Percentiles rank a stretch among this genome's conserved stretches.
Evolutionary conservation across 306 rosid genomes (phyloP).

Genomic region (Prinsepia uniflora): DNA sequence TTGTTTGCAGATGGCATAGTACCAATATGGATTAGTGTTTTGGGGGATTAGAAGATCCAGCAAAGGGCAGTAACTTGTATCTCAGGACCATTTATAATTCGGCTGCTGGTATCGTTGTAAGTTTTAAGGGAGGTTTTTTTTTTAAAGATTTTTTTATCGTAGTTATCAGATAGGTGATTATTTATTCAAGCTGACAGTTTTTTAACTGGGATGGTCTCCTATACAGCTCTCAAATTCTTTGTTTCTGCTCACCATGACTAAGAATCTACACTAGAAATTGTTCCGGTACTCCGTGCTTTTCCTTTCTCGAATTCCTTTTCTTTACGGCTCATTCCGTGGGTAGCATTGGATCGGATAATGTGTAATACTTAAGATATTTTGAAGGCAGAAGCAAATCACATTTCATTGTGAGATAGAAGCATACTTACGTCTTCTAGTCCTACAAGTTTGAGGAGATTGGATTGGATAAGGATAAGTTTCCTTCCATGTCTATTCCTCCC

Average conservation of each 20-base stretch:
- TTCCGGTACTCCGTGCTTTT: neutral
- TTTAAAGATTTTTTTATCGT: neutral
- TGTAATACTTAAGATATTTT: too few relatives aligned
- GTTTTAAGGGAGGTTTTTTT: neutral
- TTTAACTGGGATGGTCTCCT: neutral
- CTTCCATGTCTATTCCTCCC: too few relatives aligned
- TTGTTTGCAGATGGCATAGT: constrained; percentile 13
- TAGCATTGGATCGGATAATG: too few relatives aligned
- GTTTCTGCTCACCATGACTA: neutral
- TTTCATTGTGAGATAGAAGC: too few relatives aligned
- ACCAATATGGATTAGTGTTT: neutral
- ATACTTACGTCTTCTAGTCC: too few relatives aligned
- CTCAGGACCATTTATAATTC: neutral
- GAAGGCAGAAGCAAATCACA: too few relatives aligned
- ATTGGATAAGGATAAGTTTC: too few relatives aligned
- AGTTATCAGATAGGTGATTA: neutral
- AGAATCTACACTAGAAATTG: neutral
- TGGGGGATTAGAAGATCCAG: neutral
- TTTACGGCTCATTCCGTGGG: neutral
- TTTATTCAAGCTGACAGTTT: neutral
- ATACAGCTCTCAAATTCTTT: neutral
- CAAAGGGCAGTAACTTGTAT: neutral
- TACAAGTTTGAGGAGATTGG: too few relatives aligned
- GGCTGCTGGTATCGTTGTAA: neutral
- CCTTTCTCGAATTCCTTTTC: neutral